A percentile compares a stretch with the other conserved stretches of the same genome.
Evolutionary conservation across 805 yeast genomes (phyloP).

Genomic region (Nakazawaea peltata): DNA sequence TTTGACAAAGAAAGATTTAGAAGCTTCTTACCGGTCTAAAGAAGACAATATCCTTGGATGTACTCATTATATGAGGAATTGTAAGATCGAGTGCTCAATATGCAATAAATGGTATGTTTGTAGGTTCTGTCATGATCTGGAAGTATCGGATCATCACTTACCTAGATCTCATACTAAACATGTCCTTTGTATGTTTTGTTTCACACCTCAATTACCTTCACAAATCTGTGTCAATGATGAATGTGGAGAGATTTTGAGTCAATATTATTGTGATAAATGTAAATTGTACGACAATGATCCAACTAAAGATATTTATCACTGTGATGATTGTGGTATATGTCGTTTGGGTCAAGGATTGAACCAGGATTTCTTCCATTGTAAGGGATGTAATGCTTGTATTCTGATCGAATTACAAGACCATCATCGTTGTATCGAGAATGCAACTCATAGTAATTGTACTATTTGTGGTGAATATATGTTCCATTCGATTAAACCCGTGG

Average conservation of each 20-base stretch:
- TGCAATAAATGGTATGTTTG: constrained; percentile 77
- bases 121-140: constrained; percentile 78
- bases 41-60: constrained; percentile 57
- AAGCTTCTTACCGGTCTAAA: constrained; percentile 38
- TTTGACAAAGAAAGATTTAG: constrained; percentile 37
- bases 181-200: constrained; percentile 77
- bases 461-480: constrained; percentile 90
- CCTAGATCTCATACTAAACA: constrained; percentile 52
- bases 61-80: constrained; percentile 72
- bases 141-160: constrained; percentile 45
- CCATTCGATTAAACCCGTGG: constrained; percentile 73
- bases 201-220: constrained; percentile 64
- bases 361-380: constrained; percentile 87
- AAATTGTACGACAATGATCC: constrained; percentile 77
- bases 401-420: constrained; percentile 68
- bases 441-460: constrained; percentile 89
- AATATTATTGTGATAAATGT: constrained; percentile 73
- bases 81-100: constrained; percentile 73
- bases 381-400: constrained; percentile 82
- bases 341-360: constrained; percentile 83
- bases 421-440: constrained; percentile 79
- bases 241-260: constrained; percentile 62
- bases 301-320: constrained; percentile 78
- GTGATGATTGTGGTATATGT: constrained; percentile 90
- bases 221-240: constrained; percentile 46